Base-by-base conservation (phyloP, 495 filamentous ascomycete genomes). In the Corynascus novoguineensis region DNA sequence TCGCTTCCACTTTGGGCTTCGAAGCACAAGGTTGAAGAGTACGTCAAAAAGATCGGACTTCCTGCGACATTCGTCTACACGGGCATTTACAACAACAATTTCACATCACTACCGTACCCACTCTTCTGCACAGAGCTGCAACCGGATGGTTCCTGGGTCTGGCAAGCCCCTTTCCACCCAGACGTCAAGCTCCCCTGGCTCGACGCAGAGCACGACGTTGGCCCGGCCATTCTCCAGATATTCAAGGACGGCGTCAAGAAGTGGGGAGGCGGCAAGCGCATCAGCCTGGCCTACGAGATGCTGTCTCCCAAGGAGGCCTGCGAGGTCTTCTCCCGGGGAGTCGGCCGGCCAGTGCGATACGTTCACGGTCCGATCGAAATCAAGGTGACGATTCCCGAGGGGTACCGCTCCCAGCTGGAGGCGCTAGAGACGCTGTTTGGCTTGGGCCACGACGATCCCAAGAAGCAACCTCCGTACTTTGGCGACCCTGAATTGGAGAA, bases 61-160 rank as follows among this genome's bases (percentile, higher is more conserved):
- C 89, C 91, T 0, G 82, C 90, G 1, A 97, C 92, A 8, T 97
- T 96, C 61, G 84, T 97, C 59, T 97, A 97, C 68, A 87, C 90
- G 28, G 93, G 93, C 38, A 96, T 96, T 62, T 98, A 97, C 76
- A 96, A 97, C 74, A 97, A 98, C 71, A 98, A 98, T 70, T 98
- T 98, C 74, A 97, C 92, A 10, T 90, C 86, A 56, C 78, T 97
- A 25, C 88, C 86, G 0, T 97, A 95, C 69, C 93, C 93, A 2
- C 78, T 98, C 8, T 96, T 96, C 73, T 89, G 90, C 70, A 95
- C 95, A 87, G 89, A 95, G 65, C 72, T 93, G 25, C 81, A 87
- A 67, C 68, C 73, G 0, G 89, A 96, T 62, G 90, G 88, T 5
- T 89, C 87, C 58, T 97, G 96, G 66, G 77, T 87, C 60, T 98